Evolutionary conservation across 257 asterid genomes (phyloP).

Genomic region (Schizonepeta tenuifolia): DNA sequence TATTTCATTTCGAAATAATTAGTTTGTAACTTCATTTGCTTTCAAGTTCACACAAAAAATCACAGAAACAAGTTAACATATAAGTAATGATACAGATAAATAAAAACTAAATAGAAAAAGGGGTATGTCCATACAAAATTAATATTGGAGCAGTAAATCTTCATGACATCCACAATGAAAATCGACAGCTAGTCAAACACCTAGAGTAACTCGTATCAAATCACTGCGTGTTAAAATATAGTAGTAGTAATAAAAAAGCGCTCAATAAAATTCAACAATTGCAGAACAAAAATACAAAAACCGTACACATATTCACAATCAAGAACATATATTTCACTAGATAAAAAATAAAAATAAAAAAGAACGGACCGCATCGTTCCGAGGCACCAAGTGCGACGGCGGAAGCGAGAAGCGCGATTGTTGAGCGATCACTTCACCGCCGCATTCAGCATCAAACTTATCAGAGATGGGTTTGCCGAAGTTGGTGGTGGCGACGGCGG

Average conservation of each 20-base stretch:
- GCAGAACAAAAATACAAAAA: neutral
- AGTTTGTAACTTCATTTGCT: neutral
- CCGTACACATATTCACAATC: neutral
- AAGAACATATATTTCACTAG: neutral
- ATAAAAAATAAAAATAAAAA: constrained; percentile 1
- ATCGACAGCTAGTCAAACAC: neutral
- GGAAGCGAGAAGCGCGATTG: constrained; percentile 11
- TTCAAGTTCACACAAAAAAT: constrained; percentile 10
- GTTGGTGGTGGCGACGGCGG: constrained; percentile 10
- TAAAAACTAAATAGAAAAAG: neutral
- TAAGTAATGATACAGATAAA: too few relatives aligned
- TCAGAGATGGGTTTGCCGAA: neutral
- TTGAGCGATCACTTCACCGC: neutral
- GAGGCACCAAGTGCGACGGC: constrained; percentile 19
- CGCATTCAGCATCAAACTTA: constrained; percentile 12
- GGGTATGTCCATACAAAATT: neutral
- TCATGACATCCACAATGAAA: neutral
- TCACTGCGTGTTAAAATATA: neutral
- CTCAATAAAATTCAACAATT: neutral
- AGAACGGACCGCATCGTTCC: constrained; percentile 35
- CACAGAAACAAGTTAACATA: neutral
- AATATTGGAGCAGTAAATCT: too few relatives aligned
- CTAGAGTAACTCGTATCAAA: neutral
- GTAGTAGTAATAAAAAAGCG: neutral
- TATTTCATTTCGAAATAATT: neutral